Evolutionary conservation across 495 filamentous ascomycete species (phyloP).

Genomic region (Neurospora tetrasperma): DNA sequence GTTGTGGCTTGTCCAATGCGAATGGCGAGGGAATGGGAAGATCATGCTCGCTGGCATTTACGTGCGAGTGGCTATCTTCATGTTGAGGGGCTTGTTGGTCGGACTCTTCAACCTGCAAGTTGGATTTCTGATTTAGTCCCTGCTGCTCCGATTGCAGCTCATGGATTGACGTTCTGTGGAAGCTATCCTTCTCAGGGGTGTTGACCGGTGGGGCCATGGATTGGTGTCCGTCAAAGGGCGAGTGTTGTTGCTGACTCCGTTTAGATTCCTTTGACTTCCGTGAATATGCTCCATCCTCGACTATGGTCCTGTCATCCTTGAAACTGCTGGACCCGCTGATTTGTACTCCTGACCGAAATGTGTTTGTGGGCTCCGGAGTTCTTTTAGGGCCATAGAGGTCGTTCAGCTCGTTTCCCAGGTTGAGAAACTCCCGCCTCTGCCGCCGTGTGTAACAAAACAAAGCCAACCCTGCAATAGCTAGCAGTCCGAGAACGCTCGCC

Average conservation of each 20-base stretch:
- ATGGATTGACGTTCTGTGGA: neutral
- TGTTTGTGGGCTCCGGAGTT: neutral
- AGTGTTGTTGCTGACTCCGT: neutral
- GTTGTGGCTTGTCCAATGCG: neutral
- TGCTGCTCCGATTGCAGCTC: neutral
- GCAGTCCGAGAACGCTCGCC: neutral
- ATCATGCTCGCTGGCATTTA: neutral
- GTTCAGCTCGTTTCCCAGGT: conserved; percentile 2
- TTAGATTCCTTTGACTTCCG: neutral
- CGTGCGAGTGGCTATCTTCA: neutral
- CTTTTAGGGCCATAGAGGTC: neutral
- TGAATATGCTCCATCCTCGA: neutral
- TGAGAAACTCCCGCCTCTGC: neutral
- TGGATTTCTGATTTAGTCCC: neutral
- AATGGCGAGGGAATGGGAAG: neutral
- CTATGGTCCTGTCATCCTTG: neutral
- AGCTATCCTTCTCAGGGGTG: neutral
- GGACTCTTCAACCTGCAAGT: neutral
- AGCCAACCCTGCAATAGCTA: conserved; percentile 1
- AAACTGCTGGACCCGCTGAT: neutral
- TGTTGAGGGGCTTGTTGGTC: neutral
- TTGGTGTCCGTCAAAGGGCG: neutral
- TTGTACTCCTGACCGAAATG: neutral
- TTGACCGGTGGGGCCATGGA: neutral
- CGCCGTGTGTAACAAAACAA: conserved; percentile 2